Base-by-base conservation (phyloP, 1,139 yeast species). In the Pichia sp. region DNA sequence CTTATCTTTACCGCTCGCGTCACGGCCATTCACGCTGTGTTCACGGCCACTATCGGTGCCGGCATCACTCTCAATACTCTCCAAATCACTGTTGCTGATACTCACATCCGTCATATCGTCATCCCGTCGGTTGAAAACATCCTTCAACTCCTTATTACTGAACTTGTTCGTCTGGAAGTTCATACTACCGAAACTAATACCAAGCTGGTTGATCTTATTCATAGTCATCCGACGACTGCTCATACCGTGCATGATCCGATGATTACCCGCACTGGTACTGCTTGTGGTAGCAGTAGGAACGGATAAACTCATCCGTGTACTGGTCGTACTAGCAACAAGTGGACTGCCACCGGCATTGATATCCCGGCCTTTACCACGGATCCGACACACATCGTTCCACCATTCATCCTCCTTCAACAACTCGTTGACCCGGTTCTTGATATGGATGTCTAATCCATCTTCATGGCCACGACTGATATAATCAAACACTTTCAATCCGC, bases 51-150 rank as follows among this genome's bases (percentile, higher is more conserved):
- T 30, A 6, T 38, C 32, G 19, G 21, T 36, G 7, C 36, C 22
- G 24, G 4, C n/a, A 4, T 30, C 28, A 34, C 37, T 42, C 5
- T 34, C 19, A 22, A 39, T 38, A 37, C 41, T 44, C 4, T 43
- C 44, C 2, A 40, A 24, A 34, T 45, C 46, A 34, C 48, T 24
- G 10, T 24, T 24, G 10, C 27, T 47, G 10, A n/a, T n/a, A 27
- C 39, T 34, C 91, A 79, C 15, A 87, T 77, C 0, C 96, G 96
- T 59, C 79, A 80, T 58, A 85, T 93, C 46, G 83, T 63, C 50
- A 78, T 79, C 6, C 86, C 76, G 14, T 81, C 66, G 0, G 62
- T 18, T 27, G 10, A 58, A 40, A 47, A 60, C 36, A 59, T 45
- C 31, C 55, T 47, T 30, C 50, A 57, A 4, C 48, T 44, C 36